These are phyloP conservation scores for Sporobolomyces phaffii DNA, from an alignment of 768 basidiomycete species.

Conservation along the genomic window DNA sequence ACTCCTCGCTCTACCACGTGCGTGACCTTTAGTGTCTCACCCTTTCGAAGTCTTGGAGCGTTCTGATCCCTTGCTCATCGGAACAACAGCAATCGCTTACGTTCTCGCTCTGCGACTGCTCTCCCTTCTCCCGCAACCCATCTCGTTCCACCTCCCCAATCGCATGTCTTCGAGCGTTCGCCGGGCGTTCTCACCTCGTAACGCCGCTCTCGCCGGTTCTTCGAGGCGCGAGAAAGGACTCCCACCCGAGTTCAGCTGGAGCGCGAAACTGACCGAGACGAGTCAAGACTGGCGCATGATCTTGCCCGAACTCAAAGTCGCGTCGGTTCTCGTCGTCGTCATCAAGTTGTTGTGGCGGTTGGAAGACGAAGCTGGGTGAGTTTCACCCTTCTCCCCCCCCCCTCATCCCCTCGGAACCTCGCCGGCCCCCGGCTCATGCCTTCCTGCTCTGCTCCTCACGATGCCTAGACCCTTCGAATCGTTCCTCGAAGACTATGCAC, in stretches of 20 bases:
- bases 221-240: not conserved
- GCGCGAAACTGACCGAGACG: not conserved
- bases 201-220: not conserved
- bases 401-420: too few species aligned
- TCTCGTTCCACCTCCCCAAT: conserved; percentile 7
- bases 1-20: conserved; percentile 16
- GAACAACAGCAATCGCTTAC: not conserved
- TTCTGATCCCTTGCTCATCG: not conserved
- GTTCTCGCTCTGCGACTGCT: not conserved
- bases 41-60: not conserved
- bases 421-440: too few species aligned
- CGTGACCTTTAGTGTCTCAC: not conserved
- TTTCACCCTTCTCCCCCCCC: too few species aligned
- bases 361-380: not conserved
- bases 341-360: conserved; percentile 12
- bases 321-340: not conserved
- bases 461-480: too few species aligned
- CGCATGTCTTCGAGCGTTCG: not conserved
- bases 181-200: not conserved
- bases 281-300: conserved; percentile 23
- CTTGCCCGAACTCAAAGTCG: conserved; percentile 20
- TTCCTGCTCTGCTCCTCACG: too few species aligned
- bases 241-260: not conserved
- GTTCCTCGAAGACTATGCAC: not conserved
- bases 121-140: conserved; percentile 7